Percentiles rank a stretch among this genome's conserved stretches.
These are phyloP conservation scores for Lotus japonicus DNA, from an alignment of 306 rosid species.

Conservation along the genomic window DNA sequence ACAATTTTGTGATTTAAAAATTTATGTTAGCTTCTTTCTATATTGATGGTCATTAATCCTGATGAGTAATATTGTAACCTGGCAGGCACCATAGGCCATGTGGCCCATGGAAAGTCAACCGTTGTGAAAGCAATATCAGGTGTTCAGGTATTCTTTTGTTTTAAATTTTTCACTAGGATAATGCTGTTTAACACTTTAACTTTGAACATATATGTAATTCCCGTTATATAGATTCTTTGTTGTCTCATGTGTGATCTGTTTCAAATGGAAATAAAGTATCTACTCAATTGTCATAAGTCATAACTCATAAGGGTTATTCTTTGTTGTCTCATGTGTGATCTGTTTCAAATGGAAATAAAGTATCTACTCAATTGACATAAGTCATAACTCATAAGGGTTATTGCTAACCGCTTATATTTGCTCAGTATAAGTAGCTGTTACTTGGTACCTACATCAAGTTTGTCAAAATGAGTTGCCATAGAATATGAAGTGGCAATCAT, in stretches of 20 bases:
- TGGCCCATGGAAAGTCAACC: constrained; percentile 97
- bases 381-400: no score
- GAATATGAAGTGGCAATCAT: not conserved
- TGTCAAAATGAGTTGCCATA: not conserved
- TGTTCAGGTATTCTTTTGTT: constrained; percentile 60
- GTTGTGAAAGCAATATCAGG: constrained; percentile 97
- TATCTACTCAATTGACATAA: no score
- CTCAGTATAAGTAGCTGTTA: not conserved
- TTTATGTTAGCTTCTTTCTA: not conserved
- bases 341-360: no score
- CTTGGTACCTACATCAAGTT: not conserved
- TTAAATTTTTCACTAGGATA: not conserved
- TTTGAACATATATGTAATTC: not conserved
- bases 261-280: no score
- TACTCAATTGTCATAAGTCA: no score
- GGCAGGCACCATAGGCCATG: no score
- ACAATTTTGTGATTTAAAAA: not conserved
- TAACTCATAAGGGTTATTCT: no score
- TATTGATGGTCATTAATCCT: constrained; percentile 6
- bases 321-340: no score
- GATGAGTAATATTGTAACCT: constrained; percentile 16
- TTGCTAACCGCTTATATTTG: not conserved
- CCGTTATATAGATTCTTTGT: not conserved
- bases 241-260: no score
- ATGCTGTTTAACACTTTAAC: not conserved